Base-by-base conservation (phyloP, 495 filamentous ascomycete species). In the Neurospora hispaniola region DNA sequence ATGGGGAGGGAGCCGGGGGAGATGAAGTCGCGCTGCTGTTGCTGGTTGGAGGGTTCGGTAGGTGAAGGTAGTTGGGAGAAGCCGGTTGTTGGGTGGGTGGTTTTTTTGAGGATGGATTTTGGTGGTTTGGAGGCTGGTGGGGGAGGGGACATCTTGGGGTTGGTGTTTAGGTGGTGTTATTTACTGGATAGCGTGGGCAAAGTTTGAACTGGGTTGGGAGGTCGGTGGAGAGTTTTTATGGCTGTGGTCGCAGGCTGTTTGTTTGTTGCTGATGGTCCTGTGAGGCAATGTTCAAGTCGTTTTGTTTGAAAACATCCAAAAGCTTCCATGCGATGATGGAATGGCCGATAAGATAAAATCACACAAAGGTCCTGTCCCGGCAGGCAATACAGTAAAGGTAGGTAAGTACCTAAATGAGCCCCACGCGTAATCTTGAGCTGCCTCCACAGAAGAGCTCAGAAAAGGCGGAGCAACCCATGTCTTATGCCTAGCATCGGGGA, bases 41-140 rank as follows among this genome's bases (percentile, higher is more conserved):
- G 35, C 6, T 78, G 23, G 10, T 5, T 11, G 5, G 44, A 48
- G 44, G 48, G 12, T 23, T 23, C 20, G 16, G 42, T 44, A 8
- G 43, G 43, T 44, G 43, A 44, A 2, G 54, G 23, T 1, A 31
- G 23, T 31, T 62, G 54, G 54, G 54, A 62, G 23, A 62, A 62
- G 54, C 54, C 54, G 5, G 54, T 1, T 62, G 54, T 1, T 31
- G 12, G 54, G 12, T 35, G 27, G 54, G 81, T 40, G 42, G 77
- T 48, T 40, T 86, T 91, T 76, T 91, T 92, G 6, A 93, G 81
- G 43, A 88, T 85, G 41, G 87, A 80, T 71, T 86, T 88, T 31
- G 81, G 85, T 43, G 74, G 42, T 46, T 62, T 62, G 2, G 54
- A 7, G 23, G 11, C 35, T 38, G 35, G 4, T 38, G 2, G 5